These are phyloP conservation scores for Collybia sp. DNA, from an alignment of 768 basidiomycete species.

Conservation along the genomic window DNA sequence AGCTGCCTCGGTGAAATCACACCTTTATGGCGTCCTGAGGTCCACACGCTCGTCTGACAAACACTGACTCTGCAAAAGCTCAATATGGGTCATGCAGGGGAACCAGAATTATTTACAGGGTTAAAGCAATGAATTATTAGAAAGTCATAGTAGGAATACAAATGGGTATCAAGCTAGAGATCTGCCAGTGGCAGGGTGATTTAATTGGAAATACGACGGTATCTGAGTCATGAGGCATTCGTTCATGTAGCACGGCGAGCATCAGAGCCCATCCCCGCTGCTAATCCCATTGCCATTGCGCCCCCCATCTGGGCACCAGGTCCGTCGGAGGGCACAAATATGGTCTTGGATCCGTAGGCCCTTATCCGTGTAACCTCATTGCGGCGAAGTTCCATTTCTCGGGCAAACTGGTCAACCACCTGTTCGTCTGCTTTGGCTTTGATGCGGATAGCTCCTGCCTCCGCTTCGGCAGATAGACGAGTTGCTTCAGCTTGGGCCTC, in stretches of 20 bases:
- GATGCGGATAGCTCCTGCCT: slow-evolving; percentile 61
- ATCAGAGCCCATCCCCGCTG: slow-evolving; percentile 55
- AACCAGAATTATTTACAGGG: too few species aligned
- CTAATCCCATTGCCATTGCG: slow-evolving; percentile 67
- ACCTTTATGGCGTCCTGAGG: neutral
- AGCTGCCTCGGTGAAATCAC: slow-evolving; percentile 8
- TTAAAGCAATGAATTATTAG: too few species aligned
- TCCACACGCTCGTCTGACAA: neutral
- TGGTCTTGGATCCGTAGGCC: slow-evolving; percentile 64
- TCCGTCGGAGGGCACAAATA: slow-evolving; percentile 68
- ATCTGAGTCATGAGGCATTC: neutral
- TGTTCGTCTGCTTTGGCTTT: slow-evolving; percentile 60
- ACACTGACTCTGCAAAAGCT: too few species aligned
- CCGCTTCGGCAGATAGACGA: slow-evolving; percentile 69
- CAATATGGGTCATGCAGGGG: too few species aligned
- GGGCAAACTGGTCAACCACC: slow-evolving; percentile 62
- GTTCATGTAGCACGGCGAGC: slow-evolving; percentile 9
- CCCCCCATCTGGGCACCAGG: slow-evolving; percentile 53
- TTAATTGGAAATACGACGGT: neutral
- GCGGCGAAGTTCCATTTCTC: slow-evolving; percentile 71
- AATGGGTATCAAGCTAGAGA: too few species aligned
- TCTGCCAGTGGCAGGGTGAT: neutral
- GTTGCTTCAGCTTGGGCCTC: slow-evolving; percentile 77
- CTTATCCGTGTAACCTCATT: slow-evolving; percentile 57
- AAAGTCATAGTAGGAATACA: too few species aligned